Base-by-base conservation (phyloP, 192 early-diverging fungal species). In the Coemansia umbellata region DNA sequence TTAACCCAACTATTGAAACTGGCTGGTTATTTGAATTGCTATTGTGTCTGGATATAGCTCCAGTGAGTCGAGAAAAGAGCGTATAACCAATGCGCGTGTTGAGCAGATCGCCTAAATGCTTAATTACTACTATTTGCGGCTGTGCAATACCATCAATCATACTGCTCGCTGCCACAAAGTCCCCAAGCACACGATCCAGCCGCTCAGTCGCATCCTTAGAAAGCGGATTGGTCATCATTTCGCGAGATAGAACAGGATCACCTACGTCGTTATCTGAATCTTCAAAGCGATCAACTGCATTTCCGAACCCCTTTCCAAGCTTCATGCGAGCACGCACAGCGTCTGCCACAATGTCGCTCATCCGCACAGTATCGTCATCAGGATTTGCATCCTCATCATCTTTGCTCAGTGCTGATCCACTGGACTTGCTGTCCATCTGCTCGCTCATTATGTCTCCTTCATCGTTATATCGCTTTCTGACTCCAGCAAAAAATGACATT, bases 11-110 rank as follows among this genome's bases (percentile, higher is more conserved):
- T 3, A 77, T 21, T 21, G 63, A 42, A 36, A 66, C 68, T 0
- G 65, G 65, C 0, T 19, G 41, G 4, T 31, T 40, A 17, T 39
- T 33, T 4, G 33, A 17, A 13, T 17, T 50, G 32, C 27, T 30
- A 35, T 71, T 71, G 39, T 66, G 68, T 7, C 31, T 50, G 8
- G 43, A 17, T 8, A 47, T 55, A 3, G 53, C 63, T 4, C 31
- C 23, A 10, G 63, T 50, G 30, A 77, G 52, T 0, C 74, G 62
- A 13, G 74, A 55, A 22, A 77, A 70, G 36, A 71, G 50, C 15
- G 74, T 77, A 42, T 77, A 77, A 1, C 74, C 74, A 8, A 77
- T 58, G 1, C 68, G 74, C 6, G 74, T 77, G 50, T 77, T 77
- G 27, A 77, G 35, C 37, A 77, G 47, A 32, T 77, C 74, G 32